Base-by-base conservation (phyloP, 306 rosid species). In the Pyrus bretschneideri region DNA sequence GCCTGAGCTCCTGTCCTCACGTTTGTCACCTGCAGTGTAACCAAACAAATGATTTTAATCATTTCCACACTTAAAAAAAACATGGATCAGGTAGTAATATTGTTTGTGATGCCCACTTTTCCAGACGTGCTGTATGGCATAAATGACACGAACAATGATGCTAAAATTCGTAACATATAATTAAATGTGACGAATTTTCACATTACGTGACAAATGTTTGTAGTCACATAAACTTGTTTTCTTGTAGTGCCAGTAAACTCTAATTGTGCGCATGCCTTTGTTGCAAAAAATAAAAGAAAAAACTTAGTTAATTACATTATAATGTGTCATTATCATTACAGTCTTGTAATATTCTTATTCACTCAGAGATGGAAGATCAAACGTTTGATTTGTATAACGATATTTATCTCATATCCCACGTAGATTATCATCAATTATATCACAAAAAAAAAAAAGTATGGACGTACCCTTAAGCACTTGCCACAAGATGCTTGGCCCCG, bases 401-500 rank as follows among this genome's bases (percentile, higher is more conserved):
- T 15, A 49, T 9, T 49, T 49, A 49, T 49, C 17, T 49, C 18
- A 49, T 49, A 49, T 49, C 55, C 55, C 55, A 49, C 8, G 1
- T 49, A 49, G 9, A 17, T 17, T 15, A 49, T 15, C 55, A 49
- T 15, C 17, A 49, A 15, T 49, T 49, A 6, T 49, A 15, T 49
- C n/a, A 55, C 3, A 55, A 19, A 54, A 55, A 55, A 7, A 40
- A n/a, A 25, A 25, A 25, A 25, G 3, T 5, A 11, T 54, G 5
- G 2, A 25, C 82, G 23, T 80, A 86, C 93, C 89, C 72, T 78
- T 59, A 82, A 76, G 80, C 95, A 89, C 76, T 38, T 85, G 83
- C 97, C 96, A 27, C 96, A 90, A 18, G 93, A 55, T 19, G 75
- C 85, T 33, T 61, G 70, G n/a, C 89, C 90, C 0, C 49, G 79